Evolutionary conservation across 2,329 filamentous ascomycete species (phyloP), one percentile per base, ranked within the genome.

Genomic region (Dactylellina parvicollis): DNA sequence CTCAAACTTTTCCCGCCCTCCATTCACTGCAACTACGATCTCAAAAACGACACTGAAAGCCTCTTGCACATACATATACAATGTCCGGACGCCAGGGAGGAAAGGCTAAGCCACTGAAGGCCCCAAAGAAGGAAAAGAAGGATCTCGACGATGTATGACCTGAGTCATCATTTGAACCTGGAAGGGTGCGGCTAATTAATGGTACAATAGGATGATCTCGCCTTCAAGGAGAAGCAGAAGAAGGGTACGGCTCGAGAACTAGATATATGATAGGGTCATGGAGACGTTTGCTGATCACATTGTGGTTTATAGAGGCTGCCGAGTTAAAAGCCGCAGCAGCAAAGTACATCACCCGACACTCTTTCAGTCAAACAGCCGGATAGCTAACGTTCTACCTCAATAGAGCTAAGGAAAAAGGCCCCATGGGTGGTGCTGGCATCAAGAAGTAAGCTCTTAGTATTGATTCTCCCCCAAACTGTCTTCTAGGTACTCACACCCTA

Each of bases 41-140:
- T 24, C 34, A 56, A 22, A 38, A 59, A 36, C 49, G 16, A 20
- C 42, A 28, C 34, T 22, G 28, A 52, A 56, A 40, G 40, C 42
- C 16, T 24, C 26, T 18, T 24, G 46, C 20, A 38, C 34, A 59
- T 8, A 42, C 3, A 60, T 44, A 54, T 30, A 70, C 28, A 38
- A 78, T 78, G 77, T 74, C 76, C 16, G 76, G 76, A 70, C 77
- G 77, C 75, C 75, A 77, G 72, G 77, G 77, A 62, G 77, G 77
- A 70, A 78, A 78, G 67, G 77, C 76, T 12, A 78, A 78, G 69
- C 77, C 77, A 32, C 74, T 78, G 72, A 78, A 78, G 75, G 71
- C 71, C 22, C 77, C 77, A 26, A 78, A 78, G 75, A 78, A 78
- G 67, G 66, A 72, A 14, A 65, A 74, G 64, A 74, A 46, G 47